Evolutionary conservation across 2,329 filamentous ascomycete species (phyloP).

Genomic region (Dryadomyces quercus-mongolicae): DNA sequence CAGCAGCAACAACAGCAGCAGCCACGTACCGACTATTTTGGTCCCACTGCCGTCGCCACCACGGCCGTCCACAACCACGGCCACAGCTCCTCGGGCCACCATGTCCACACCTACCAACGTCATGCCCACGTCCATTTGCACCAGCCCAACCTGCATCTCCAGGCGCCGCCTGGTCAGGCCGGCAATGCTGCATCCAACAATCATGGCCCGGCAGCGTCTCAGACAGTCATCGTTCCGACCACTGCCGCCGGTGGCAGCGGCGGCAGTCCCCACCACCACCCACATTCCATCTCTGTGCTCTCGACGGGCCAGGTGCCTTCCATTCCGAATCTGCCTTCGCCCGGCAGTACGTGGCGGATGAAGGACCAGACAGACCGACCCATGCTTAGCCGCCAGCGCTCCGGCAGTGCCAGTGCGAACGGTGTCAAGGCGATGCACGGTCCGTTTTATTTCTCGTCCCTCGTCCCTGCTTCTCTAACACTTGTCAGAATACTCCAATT

Average conservation of each 20-base stretch:
- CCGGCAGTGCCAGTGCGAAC: constrained; percentile 19
- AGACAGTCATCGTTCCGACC: constrained; percentile 16
- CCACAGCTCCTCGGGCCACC: constrained; percentile 13
- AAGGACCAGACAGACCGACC: constrained; percentile 47
- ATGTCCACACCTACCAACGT: constrained; percentile 6
- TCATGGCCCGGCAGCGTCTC: not conserved
- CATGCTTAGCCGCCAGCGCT: constrained; percentile 57
- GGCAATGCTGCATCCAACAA: not conserved
- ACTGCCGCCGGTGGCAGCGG: constrained; percentile 25
- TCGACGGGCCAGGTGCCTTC: constrained; percentile 68
- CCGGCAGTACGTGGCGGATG: constrained; percentile 36
- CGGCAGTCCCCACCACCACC: constrained; percentile 19
- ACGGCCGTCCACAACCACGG: constrained; percentile 2
- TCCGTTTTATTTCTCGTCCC: not conserved
- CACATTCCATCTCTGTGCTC: constrained; percentile 57
- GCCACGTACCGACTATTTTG: constrained; percentile 70
- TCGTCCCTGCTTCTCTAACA: too few species aligned
- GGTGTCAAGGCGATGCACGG: not conserved
- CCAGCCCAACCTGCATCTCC: constrained; percentile 1
- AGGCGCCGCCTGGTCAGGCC: not conserved
- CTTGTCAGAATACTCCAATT: too few species aligned
- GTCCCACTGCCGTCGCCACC: constrained; percentile 33
- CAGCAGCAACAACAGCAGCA: constrained; percentile 19
- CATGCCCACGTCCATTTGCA: not conserved
- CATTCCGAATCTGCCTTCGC: constrained; percentile 37